Evolutionary conservation across 352 stramenopile species (phyloP).

Genomic region (Pythium diclinum): DNA sequence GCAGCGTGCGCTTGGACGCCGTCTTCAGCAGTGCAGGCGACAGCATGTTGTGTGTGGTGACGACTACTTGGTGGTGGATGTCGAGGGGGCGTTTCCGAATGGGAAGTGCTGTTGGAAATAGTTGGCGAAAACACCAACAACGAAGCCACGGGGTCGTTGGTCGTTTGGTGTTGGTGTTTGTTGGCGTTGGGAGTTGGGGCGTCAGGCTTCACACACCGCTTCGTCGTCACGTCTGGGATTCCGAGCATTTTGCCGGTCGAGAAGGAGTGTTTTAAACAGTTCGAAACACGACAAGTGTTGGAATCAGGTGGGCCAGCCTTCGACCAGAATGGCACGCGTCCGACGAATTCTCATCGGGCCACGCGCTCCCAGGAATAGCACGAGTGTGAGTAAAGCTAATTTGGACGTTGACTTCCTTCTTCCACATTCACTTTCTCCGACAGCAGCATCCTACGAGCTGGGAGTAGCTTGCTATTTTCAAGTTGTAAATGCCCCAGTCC

Average conservation of each 20-base stretch:
- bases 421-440: neutral
- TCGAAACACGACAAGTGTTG: neutral
- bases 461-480: neutral
- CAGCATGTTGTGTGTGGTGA: constrained; percentile 26
- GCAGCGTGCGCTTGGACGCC: constrained; percentile 37
- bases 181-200: neutral
- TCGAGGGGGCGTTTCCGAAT: constrained; percentile 20
- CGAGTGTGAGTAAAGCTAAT: neutral
- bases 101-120: constrained; percentile 10
- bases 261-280: constrained; percentile 19
- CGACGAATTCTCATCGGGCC: neutral
- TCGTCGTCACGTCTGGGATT: constrained; percentile 23
- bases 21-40: constrained; percentile 41
- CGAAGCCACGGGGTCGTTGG: neutral
- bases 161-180: neutral
- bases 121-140: constrained; percentile 16
- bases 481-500: neutral
- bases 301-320: constrained; percentile 4
- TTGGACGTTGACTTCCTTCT: neutral
- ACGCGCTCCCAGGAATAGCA: neutral
- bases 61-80: neutral
- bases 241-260: constrained; percentile 20
- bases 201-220: constrained; percentile 7
- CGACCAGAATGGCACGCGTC: neutral
- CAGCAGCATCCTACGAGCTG: neutral